Evolutionary conservation across 305 asterid genomes (phyloP), one percentile per base, ranked within the genome.

Genomic region (Fraxinus platypoda): DNA sequence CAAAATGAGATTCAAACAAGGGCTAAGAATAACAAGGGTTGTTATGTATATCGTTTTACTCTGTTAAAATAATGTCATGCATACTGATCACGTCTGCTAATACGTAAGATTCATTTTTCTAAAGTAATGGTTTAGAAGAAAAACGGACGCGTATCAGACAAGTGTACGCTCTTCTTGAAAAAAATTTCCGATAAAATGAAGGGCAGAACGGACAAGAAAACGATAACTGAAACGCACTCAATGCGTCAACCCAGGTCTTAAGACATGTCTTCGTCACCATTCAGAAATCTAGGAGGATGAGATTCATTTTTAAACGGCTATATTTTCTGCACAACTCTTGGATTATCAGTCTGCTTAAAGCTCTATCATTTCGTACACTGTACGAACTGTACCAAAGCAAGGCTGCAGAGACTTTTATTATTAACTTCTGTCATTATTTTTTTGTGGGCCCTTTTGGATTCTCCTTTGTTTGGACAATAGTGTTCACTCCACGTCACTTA

Each of bases 251-350:
- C 31, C 46, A 17, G 13, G 31, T 33, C 1, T 71, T 0, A 0
- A 17, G 11, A 33, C 11, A 31, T 17, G 76, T 21, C 75, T 0
- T 30, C 21, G 76, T 31, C 76, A 71, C 37, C 13, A 7, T 15
- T 71, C 5, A 17, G 76, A 31, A 71, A 33, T 71, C 8, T 33
- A 31, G 8, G 28, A 57, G 28, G 68, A 57, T 57, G 46, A 46
- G 43, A 33, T 71, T 26, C 25, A 71, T 71, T 71, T 71, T 2
- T 71, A 33, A 71, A 46, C 76, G 76, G 76, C 76, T 71, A 71
- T 30, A 33, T 71, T 71, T 71, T 70, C 43, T 33, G 76, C 76
- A 17, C 25, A 71, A n/a, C 0, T 30, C 23, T 6, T 71, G 43
- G 6, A 62, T 19, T 57, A 57, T 57, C 75, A 70, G 37, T 71